Base-by-base conservation (phyloP, 768 basidiomycete genomes). In the Suillus clintonianus region DNA sequence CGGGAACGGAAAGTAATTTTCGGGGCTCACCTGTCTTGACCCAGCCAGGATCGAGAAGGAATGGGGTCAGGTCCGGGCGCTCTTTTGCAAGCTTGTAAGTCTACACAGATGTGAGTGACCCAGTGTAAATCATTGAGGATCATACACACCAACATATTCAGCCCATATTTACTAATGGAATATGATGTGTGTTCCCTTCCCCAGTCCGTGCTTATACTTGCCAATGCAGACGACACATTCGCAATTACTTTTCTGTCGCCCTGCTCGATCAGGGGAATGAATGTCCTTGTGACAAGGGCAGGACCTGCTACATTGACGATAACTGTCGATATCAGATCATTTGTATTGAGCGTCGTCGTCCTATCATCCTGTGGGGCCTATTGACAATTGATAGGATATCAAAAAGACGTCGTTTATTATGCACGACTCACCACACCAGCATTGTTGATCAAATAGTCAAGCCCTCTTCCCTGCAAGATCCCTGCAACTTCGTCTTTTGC, bases 371-470 rank as follows among this genome's bases (percentile, higher is more conserved):
- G 68, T 1, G 61, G 45, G 47, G 65, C 65, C 76, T 76, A 53
- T 14, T 37, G 14, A 22, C 42, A 22, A 32, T 30, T 3, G 50
- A 24, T 27, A 6, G 11, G 27, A n/a, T 14, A 27, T 19, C 39
- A 37, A 36, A 41, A 39, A 10, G 19, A 5, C 51, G 17, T 37
- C 53, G 53, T 45, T 34, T 39, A 22, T 14, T 14, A 27, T 42
- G 15, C 42, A 42, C 15, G 10, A 70, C 79, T 56, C 61, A 79
- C 78, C 39, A 78, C 65, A 0, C 69, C 79, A 3, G 79, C 78
- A 58, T 79, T 80, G 69, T 80, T 81, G 62, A 79, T 64, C 24
- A 81, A 69, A 58, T 78, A 80, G 67, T 81, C 78, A 8, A 81
- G 65, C 13, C 79, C 77, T 2, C 56, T 34, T 24, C 42, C 51